Percentiles rank a stretch among this genome's conserved stretches.
Conservation (phyloP, 2,329 filamentous ascomycete genomes). For the Stemphylium vesicarium region DNA sequence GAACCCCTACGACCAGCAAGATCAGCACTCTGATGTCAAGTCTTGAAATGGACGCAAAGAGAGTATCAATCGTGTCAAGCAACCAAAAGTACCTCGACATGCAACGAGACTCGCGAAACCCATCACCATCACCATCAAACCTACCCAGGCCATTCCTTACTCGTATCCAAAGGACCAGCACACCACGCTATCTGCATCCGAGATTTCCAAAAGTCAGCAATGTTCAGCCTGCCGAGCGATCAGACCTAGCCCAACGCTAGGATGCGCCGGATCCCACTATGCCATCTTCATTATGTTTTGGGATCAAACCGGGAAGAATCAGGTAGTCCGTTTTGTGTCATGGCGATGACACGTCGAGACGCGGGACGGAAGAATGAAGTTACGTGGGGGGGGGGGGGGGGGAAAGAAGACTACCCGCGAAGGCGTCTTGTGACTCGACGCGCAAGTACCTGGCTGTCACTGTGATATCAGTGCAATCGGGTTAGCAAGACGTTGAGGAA, state of each 20-base stretch:
- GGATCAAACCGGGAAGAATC: neutral
- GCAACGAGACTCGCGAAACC: constrained; percentile 12
- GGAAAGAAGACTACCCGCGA: neutral
- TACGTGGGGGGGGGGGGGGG: constrained; percentile 19
- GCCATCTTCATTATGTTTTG: constrained; percentile 2
- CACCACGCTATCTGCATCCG: neutral
- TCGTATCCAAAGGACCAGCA: neutral
- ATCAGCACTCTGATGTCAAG: constrained; percentile 39
- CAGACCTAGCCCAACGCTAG: neutral
- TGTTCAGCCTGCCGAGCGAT: constrained; percentile 2
- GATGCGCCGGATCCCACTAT: neutral
- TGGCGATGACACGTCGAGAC: constrained; percentile 16
- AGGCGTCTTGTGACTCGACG: constrained; percentile 9
- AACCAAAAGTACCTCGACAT: constrained; percentile 7
- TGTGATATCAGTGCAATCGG: constrained; percentile 7
- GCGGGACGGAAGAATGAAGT: constrained; percentile 21
- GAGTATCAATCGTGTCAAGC: constrained; percentile 5
- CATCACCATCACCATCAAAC: constrained; percentile 12
- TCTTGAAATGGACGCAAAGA: constrained; percentile 37
- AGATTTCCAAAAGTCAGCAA: neutral
- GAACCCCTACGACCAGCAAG: constrained; percentile 40
- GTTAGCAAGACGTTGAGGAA: constrained; percentile 7
- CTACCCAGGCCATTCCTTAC: constrained; percentile 10
- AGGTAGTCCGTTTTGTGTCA: constrained; percentile 6
- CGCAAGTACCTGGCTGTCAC: constrained; percentile 26